Evolutionary conservation across 129 eudicot genomes (phyloP), one percentile per base, ranked within the genome.

Genomic region (Artemisia argyi): DNA sequence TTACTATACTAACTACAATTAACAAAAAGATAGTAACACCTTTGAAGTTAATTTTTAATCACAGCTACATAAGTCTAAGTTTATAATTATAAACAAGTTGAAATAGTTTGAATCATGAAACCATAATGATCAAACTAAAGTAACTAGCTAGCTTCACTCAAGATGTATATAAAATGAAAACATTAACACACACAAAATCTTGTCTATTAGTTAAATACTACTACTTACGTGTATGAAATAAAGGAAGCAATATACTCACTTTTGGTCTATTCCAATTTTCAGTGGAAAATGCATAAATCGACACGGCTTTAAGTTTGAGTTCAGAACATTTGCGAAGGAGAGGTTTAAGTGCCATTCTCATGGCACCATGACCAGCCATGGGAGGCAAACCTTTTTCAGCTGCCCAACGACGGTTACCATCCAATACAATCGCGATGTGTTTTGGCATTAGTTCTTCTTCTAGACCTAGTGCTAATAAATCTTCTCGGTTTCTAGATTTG

Each of bases 401-500:
- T 0, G 73, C 73, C 73, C 73, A 69, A 11, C 73, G 73, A 69
- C 73, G 73, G 7, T 69, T 69, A 0, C 73, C 73, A 10, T 69
- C 73, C 73, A 69, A 15, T 69, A 69, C 55, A 10, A 69, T 52
- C 6, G 73, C 62, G 2, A 69, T 18, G 6, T 69, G 73, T 35
- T 69, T 69, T 18, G 73, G 73, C 73, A 69, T 69, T 16, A 53
- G 73, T 5, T 52, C 73, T 69, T 69, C 30, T 7, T 3, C 50
- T 3, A 69, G 64, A 69, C 51, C 73, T 6, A n/a, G 63, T 0
- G 73, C 32, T 5, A 69, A 18, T 4, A 30, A n/a, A 0, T 0
- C 32, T 32, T 32, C 56, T 16, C 3, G 62, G n/a, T 11, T 53
- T 32, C 17, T 32, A 7, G 7, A 4, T 54, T 53, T 69, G 8